Base-by-base conservation (phyloP, 2,329 filamentous ascomycete species). In the Emmonsiellopsis sp. region DNA sequence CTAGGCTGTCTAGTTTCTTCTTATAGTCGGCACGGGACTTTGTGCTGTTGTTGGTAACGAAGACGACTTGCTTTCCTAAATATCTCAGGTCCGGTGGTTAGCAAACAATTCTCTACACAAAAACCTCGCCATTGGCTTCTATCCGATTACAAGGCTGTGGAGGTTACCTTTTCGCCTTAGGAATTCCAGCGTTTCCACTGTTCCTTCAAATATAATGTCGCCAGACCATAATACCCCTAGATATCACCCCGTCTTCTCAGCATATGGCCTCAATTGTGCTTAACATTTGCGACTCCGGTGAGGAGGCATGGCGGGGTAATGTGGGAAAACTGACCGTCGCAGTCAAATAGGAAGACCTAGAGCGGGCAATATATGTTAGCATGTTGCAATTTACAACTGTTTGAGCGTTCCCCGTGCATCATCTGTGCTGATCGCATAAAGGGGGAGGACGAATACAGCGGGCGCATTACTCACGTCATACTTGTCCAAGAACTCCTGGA, bases 1-100 rank as follows among this genome's bases (percentile, higher is more conserved):
- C 87, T 67, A 96, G 79, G 52, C 75, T 75, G 46, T 86, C 82
- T 56, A 98, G 85, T 67, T 97, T 98, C 76, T 92, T 89, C 69
- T 87, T 85, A 73, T 98, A 98, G 68, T 96, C 90, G 49, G 81
- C 77, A 53, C 93, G 86, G 9, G 92, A 95, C 70, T 98, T 98
- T 54, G 93, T 97, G 65, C 90, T 96, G 76, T 98, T 98, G 75
- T 98, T 98, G 42, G 93, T 98, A 51, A 98, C 93, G 67, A 98
- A 98, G 52, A 98, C 84, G 36, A 93, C 80, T 67, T 86, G 86
- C 72, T 98, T 98, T 66, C 88, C 91, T 93, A 57, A 33, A 21
- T 51, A 17, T 17, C 17, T 17, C 17, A 17, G 17, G 17, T 17
- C 17, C 17, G 17, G 17, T 17, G 17, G 17, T 17, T 17, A 17